Evolutionary conservation across 2,329 filamentous ascomycete genomes (phyloP), one percentile per base, ranked within the genome.

Genomic region (Xylaria sp.): DNA sequence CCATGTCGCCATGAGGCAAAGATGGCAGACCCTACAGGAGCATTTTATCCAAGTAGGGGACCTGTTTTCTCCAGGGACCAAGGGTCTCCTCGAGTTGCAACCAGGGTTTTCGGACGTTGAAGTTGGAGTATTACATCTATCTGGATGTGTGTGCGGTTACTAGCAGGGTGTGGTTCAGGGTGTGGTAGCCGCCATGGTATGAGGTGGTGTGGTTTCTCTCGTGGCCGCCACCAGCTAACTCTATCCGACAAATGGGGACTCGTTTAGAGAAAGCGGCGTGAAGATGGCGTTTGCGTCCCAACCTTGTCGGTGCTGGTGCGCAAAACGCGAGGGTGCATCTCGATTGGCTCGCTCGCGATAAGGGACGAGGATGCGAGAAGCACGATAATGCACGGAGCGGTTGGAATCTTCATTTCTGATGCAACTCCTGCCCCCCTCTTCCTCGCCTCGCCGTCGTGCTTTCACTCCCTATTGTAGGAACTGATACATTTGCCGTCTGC

Each of bases 181-280:
- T 23, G 50, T 47, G 49, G 50, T 31, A 47, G n/a, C n/a, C n/a
- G n/a, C 55, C 33, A 52, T 61, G 53, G 60, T 51, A 38, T 59
- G 63, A 65, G 47, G 54, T 64, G 57, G 60, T 57, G 38, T 58
- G 52, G 54, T 63, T 47, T 55, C 35, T 64, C 57, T 52, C 60
- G 60, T 58, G 57, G 61, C 61, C 54, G 33, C 59, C 47, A 62
- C 55, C 25, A 9, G 8, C 43, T 46, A 47, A 31, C 31, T 31
- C 23, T 60, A 40, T 46, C 51, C 50, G 45, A 59, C 12, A 17
- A 19, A 45, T 57, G 52, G 53, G 46, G 40, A 23, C 46, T 50
- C 38, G 53, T 25, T 57, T 52, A 53, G 43, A 55, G 46, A 47
- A 55, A 57, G 57, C 57, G 52, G 45, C 57, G 47, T 28, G 42